Evolutionary conservation across 1,284 basidiomycete genomes (phyloP), one percentile per base, ranked within the genome.

Genomic region (Cutaneotrichosporon cavernicola): DNA sequence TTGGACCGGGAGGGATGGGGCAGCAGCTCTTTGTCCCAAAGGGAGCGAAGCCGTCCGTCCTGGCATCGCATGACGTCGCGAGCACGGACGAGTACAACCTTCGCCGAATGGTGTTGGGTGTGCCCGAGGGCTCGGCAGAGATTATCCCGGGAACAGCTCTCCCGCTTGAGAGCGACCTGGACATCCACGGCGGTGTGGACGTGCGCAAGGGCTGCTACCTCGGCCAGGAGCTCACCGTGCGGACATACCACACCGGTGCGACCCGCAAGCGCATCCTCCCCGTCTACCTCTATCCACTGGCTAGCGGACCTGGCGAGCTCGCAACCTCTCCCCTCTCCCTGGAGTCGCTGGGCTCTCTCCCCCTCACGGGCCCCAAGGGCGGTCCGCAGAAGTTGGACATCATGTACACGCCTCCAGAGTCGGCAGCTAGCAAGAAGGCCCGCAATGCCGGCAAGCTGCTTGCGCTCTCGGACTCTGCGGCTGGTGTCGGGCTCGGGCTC

Each of bases 131-230:
- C 3, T 81, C 83, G 2, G 75, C 80, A 0, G 96, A 99, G 72
- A 89, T 98, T 3, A 82, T 86, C 2, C 88, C 90, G 18, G 85
- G 86, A 69, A 85, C 88, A 3, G 87, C 91, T 0, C 87, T 98
- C 65, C 97, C 97, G 2, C 89, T 97, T 81, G 96, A 99, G 70
- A 92, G 90, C 26, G 94, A 94, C 77, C 82, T 98, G 71, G 96
- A 99, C 77, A 83, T 91, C 59, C 97, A 97, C 89, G 90, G 92
- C 64, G 96, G 88, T 74, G 94, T 99, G 72, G 94, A 98, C 80
- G 97, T 97, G 78, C 85, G 91, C 57, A 99, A 99, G 81, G 97
- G 97, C 7, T 99, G 97, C 79, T 99, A 98, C 75, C 88, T 99
- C 2, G 97, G 97, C 4, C 97, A 99, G 82, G 97, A 99, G 74